Evolutionary conservation across 2,329 filamentous ascomycete genomes (phyloP), one percentile per base, ranked within the genome.

Genomic region (Dichotomopilus funicola): DNA sequence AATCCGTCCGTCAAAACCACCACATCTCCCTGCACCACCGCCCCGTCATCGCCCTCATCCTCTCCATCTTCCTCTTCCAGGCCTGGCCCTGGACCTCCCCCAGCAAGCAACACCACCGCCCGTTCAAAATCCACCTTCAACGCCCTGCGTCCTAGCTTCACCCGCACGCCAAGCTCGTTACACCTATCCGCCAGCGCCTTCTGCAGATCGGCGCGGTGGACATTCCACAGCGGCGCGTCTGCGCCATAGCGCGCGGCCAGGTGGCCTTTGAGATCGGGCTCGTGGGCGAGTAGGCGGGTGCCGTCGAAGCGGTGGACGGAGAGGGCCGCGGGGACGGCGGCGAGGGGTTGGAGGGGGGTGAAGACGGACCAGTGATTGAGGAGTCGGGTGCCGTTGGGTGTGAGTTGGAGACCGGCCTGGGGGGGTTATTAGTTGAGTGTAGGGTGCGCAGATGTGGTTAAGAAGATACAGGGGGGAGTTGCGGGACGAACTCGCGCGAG

Each of bases 121-220:
- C 19, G 19, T 27, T 51, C 51, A 19, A 62, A 62, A n/a, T 63
- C 59, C 7, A 63, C 60, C 1, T 34, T 8, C 0, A 53, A 54
- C 2, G 58, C 60, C 27, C 58, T 51, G 31, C 53, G 36, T 8
- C 43, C 49, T n/a, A 65, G 60, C 1, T 35, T 48, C 40, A 65
- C 49, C 3, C 34, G 31, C 0, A 75, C 72, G 4, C 73, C 74
- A 0, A 76, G 68, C 9, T 67, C 65, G 4, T 56, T 50, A 12
- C 74, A 74, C 38, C 71, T 69, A 6, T 68, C 63, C 0, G 76
- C 66, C 9, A 78, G 65, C 19, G 73, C 72, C 34, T 63, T 64
- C 59, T 78, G 73, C 38, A 77, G 73, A 60, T 78, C 74, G 41
- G 75, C 75, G 27, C 77, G 72, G 64, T 79, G 76, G n/a, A 78